Conservation (phyloP, 2,329 filamentous ascomycete genomes). For the Plenodomus lindquistii region DNA sequence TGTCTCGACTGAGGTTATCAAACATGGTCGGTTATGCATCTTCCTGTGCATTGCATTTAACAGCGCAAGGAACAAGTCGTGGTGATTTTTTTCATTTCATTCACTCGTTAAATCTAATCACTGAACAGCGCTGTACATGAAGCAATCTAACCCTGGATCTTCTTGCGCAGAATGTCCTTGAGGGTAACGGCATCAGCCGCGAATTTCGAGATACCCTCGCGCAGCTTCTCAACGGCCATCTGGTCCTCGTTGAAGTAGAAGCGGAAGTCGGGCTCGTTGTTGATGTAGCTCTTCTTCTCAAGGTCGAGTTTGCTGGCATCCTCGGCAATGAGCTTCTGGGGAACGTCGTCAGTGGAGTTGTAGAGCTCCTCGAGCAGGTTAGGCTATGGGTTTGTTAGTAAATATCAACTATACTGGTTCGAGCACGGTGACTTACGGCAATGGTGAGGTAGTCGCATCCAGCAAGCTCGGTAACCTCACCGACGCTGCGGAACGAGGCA, state of each 20-base stretch:
- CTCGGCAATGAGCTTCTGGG: slow-evolving; percentile 86
- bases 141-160: slow-evolving; percentile 61
- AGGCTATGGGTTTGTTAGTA: slow-evolving; percentile 60
- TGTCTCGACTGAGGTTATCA: not conserved
- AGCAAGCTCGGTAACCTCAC: slow-evolving; percentile 97
- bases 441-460: slow-evolving; percentile 99
- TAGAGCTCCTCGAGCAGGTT: slow-evolving; percentile 91
- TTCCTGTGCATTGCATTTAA: not conserved
- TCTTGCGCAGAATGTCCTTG: slow-evolving; percentile 87
- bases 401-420: not conserved
- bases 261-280: slow-evolving; percentile 87
- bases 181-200: slow-evolving; percentile 92
- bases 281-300: slow-evolving; percentile 87
- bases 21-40: too few relatives aligned
- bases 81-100: not conserved
- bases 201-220: slow-evolving; percentile 99
- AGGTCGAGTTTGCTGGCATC: slow-evolving; percentile 71
- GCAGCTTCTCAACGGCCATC: slow-evolving; percentile 99
- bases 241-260: slow-evolving; percentile 99
- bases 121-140: not conserved
- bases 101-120: not conserved
- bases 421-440: slow-evolving; percentile 63
- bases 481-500: slow-evolving; percentile 93
- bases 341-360: slow-evolving; percentile 79
- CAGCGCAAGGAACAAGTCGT: not conserved